Percentiles rank a stretch among this genome's conserved stretches.
Evolutionary conservation across 306 rosid species (phyloP).

Genomic region (Albizia julibrissin): DNA sequence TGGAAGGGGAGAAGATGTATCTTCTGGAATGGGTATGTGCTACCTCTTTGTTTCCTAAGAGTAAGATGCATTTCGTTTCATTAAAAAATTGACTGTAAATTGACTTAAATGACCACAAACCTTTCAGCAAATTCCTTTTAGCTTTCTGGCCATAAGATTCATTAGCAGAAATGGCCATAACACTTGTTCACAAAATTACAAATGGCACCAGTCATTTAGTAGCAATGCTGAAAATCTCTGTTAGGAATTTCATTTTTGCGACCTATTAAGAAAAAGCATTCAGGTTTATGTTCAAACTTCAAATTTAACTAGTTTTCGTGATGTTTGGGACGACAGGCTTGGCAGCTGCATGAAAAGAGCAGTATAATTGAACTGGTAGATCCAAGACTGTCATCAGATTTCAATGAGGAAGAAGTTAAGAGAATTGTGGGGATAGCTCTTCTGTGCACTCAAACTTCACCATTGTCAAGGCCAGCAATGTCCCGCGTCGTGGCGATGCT

Average conservation of each 20-base stretch:
- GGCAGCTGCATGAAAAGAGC: conserved; percentile 64
- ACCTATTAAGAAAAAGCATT: too few relatives aligned
- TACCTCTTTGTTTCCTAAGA: neutral
- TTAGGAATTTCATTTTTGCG: too few relatives aligned
- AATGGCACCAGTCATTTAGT: too few relatives aligned
- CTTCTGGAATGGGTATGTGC: conserved; percentile 74
- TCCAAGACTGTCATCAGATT: conserved; percentile 42
- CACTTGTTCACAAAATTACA: neutral
- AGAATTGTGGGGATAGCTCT: conserved; percentile 55
- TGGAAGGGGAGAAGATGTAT: conserved; percentile 59
- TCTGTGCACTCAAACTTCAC: conserved; percentile 67
- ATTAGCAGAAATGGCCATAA: neutral
- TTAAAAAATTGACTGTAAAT: neutral
- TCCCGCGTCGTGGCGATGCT: conserved; percentile 79
- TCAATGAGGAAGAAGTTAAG: conserved; percentile 50
- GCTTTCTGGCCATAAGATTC: neutral
- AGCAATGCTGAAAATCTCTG: too few relatives aligned
- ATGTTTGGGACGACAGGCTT: conserved; percentile 47
- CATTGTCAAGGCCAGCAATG: conserved; percentile 63
- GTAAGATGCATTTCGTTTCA: neutral
- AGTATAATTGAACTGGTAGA: conserved; percentile 47
- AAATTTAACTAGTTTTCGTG: neutral
- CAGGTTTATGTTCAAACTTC: too few relatives aligned
- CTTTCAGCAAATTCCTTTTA: neutral
- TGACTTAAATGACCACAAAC: neutral